Evolutionary conservation across 2,329 filamentous ascomycete species (phyloP), one percentile per base, ranked within the genome.

Genomic region (Stachybotrys elegans): DNA sequence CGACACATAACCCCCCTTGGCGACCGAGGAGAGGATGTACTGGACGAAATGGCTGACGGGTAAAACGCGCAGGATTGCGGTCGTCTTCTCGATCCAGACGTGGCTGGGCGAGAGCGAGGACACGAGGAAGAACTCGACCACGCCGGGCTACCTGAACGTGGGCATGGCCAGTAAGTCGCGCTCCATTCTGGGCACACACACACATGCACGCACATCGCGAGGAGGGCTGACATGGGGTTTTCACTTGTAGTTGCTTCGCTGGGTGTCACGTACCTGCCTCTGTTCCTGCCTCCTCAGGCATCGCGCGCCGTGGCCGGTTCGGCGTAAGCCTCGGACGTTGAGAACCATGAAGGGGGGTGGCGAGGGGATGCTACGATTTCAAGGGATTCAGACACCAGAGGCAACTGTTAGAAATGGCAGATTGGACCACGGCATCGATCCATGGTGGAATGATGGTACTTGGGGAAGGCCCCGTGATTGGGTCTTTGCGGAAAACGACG

Each of bases 101-200:
- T 92, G 86, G 86, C 76, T 90, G 39, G 82, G 83, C 51, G 86
- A 90, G 74, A 84, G 83, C 56, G 76, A 82, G 56, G 81, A 84
- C 47, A 65, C 79, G 45, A 78, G 73, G 66, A 83, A 80, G 63
- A 83, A 69, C 47, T 68, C 79, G 21, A 69, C 74, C 37, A 91
- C 88, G 5, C 89, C 91, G 2, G 68, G 73, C 14, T 73, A 74
- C 57, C 84, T 93, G 66, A 83, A 82, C 44, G 81, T 93, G 44
- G 77, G 83, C 65, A 93, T 94, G 86, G 81, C 87, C 17, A 58
- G 86, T 89, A 73, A 57, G 83, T 77, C 34, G 14, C 40, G n/a
- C 17, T 44, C 40, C 19, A 20, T 13, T 16, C 21, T 19, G 25
- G 25, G 25, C n/a, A n/a, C n/a, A n/a, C n/a, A n/a, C n/a, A n/a